A percentile compares a stretch with the other conserved stretches of the same genome.
phyloP scores from a whole-genome alignment of 306 rosid species.

The Rosa lucieae region DNA sequence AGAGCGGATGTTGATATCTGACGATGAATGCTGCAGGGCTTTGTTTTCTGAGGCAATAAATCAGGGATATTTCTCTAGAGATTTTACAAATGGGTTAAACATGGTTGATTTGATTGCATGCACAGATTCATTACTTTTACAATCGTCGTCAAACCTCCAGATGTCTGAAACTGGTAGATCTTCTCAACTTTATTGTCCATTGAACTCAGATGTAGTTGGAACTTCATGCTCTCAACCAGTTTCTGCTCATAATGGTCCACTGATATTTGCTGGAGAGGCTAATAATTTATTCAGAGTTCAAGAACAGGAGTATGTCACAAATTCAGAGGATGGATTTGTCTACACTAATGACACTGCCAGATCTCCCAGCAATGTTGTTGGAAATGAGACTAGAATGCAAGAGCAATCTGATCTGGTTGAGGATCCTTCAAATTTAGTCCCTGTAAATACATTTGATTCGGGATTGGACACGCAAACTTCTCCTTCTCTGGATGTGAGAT shows the following conservation, averaged over 20 bases:
- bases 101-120: slow-evolving; percentile 44
- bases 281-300: slow-evolving; percentile 49
- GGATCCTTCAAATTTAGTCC: slow-evolving; percentile 59
- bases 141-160: slow-evolving; percentile 42
- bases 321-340: slow-evolving; percentile 45
- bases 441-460: slow-evolving; percentile 60
- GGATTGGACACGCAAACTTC: slow-evolving; percentile 49
- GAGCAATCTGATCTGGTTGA: slow-evolving; percentile 42
- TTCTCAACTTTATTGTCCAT: slow-evolving; percentile 40
- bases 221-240: slow-evolving; percentile 41
- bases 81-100: slow-evolving; percentile 34
- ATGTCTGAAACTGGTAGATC: slow-evolving; percentile 43
- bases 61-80: slow-evolving; percentile 50
- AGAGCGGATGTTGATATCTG: slow-evolving; percentile 62
- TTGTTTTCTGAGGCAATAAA: slow-evolving; percentile 66
- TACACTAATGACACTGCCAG: slow-evolving; percentile 50
- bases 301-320: slow-evolving; percentile 52
- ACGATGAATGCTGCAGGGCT: slow-evolving; percentile 84
- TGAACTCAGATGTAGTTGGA: slow-evolving; percentile 33
- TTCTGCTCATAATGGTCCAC: slow-evolving; percentile 53
- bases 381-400: slow-evolving; percentile 38
- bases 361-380: slow-evolving; percentile 45
- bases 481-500: slow-evolving; percentile 38
- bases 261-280: slow-evolving; percentile 42
- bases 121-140: slow-evolving; percentile 46